Evolutionary conservation across 1,284 basidiomycete genomes (phyloP), one percentile per base, ranked within the genome.

Genomic region (Erythrobasidium hasegawianum): DNA sequence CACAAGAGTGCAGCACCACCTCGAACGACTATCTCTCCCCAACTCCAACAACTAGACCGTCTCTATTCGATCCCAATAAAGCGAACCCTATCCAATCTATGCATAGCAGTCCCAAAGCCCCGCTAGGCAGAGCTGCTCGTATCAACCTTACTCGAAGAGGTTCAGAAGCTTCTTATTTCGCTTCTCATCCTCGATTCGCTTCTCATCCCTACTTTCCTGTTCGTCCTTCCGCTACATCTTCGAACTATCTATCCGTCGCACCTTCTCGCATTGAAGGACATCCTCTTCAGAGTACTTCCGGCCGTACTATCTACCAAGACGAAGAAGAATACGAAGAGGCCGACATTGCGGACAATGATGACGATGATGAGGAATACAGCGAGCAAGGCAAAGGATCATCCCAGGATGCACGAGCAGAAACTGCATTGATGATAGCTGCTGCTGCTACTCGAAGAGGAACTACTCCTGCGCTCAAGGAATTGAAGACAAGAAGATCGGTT

Each of bases 151-250:
- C 47, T 18, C 47, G 59, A 39, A 22, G 59, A 18, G 59, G 59
- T 26, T 60, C 59, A 11, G 59, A 60, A 24, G 47, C 59, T n/a
- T 60, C 59, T 7, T 60, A 60, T 20, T 27, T 60, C n/a, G 45
- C 59, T 18, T 39, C n/a, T 24, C 59, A 53, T 24, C 50, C 50
- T 7, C 50, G 50, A 8, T 53, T 53, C 50, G 26, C 26, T 7
- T n/a, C 50, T 41, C 59, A 55, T 13, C 59, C 59, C 3, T 62
- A 55, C 43, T 47, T 55, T 22, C 59, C 3, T 16, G 16, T 47
- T 47, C 43, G 43, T 47, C 7, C 43, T 33, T 47, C n/a, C 14
- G 5, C 43, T 16, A 16, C 43, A 47, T 47, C 43, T n/a, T 47
- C 43, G 16, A 47, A 47, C 14, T 24, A 18, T 24, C n/a, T 24